Evolutionary conservation across 257 asterid genomes (phyloP), one percentile per base, ranked within the genome.

Genomic region (Salvia splendens): DNA sequence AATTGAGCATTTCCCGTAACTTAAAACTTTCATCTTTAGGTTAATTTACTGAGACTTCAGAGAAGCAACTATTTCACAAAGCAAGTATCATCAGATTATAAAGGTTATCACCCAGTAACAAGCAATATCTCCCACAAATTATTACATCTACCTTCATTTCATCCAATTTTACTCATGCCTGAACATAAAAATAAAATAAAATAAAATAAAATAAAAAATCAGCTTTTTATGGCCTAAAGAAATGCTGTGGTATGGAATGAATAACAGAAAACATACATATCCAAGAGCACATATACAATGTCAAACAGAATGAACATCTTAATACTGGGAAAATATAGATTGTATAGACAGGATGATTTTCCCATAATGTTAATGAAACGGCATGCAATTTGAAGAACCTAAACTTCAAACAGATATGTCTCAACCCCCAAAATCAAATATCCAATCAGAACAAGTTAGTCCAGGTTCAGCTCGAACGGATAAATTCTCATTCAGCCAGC

Each of bases 401-500:
- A 8, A 73, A 33, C 8, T 1, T 12, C 6, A 50, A 67, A 41
- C 36, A 5, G 56, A 54, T 36, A 32, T 64, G 52, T 38, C 4
- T 45, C 70, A 68, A 35, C 43, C n/a, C 36, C 67, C 9, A n/a
- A 48, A 61, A 33, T 24, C 56, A 69, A 74, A 43, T 16, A 33
- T 20, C 12, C 36, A 17, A 5, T 8, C 17, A 50, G n/a, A 40
- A 57, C n/a, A 2, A 2, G 15, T 4, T 5, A 50, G 68, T 65
- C 32, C 68, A 60, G 32, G 49, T 65, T 70, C 68, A 65, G 58
- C 74, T 60, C 70, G 69, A 56, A 42, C 33, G 56, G 65, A 51
- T 61, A 56, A 54, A 68, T 56, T 28, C 41, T 41, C 43, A 33
- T 51, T 68, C 38, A 33, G 53, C n/a, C 65, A 72, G 74, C 54